These are phyloP conservation scores for Climacium dendroides DNA, from an alignment of 225 moss, liverwort and hornwort genomes.

Conservation along the genomic window DNA sequence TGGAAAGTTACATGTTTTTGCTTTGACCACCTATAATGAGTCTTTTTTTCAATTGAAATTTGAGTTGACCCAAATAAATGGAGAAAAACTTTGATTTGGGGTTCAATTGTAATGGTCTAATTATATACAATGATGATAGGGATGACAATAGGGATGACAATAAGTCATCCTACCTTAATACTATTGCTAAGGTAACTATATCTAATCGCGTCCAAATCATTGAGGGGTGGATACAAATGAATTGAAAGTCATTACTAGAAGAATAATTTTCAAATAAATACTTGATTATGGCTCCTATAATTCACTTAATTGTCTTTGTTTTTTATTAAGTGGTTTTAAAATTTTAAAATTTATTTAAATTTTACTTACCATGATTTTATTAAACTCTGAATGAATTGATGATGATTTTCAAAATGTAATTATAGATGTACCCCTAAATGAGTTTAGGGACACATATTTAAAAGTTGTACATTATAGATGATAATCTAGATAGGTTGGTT, in stretches of 20 bases:
- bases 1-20: too few species aligned
- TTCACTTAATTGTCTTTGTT: neutral
- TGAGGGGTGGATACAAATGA: rapidly evolving
- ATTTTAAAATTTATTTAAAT: neutral
- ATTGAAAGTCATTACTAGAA: neutral
- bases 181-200: neutral
- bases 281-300: neutral
- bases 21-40: neutral
- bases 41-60: neutral
- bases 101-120: neutral
- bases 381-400: neutral
- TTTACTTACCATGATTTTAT: neutral
- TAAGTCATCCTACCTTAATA: neutral
- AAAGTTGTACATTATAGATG: too few species aligned
- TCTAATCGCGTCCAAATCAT: neutral
- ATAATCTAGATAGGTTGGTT: neutral
- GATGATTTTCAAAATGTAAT: neutral
- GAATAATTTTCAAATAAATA: neutral
- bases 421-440: neutral
- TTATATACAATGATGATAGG: too few species aligned
- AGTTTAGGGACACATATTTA: too few species aligned
- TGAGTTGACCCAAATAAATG: neutral
- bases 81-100: neutral
- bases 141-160: neutral
- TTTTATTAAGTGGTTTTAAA: neutral